Percentiles rank a stretch among this genome's conserved stretches.
Evolutionary conservation across 2,329 filamentous ascomycete genomes (phyloP).

Genomic region (Calonectria crousiana): DNA sequence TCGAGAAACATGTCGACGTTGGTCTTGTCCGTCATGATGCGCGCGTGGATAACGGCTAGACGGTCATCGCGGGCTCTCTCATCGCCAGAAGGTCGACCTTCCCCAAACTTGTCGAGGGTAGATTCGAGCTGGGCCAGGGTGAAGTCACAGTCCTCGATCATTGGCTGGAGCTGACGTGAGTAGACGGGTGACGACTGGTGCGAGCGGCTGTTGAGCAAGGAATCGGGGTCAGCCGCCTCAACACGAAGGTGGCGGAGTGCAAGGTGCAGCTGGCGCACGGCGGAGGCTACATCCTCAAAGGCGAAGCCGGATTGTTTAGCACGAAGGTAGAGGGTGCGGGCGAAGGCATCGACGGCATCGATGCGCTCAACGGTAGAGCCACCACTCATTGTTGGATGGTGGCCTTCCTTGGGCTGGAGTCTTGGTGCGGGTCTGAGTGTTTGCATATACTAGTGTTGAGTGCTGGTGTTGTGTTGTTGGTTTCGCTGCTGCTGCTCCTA

Average conservation of each 20-base stretch:
- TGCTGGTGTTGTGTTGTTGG: neutral
- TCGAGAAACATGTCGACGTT: conserved; percentile 69
- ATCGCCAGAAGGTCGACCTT: conserved; percentile 41
- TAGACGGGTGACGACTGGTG: conserved; percentile 55
- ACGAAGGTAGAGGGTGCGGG: conserved; percentile 67
- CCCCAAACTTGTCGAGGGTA: conserved; percentile 62
- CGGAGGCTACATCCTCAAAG: conserved; percentile 62
- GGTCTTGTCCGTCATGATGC: conserved; percentile 64
- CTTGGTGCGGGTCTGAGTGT: neutral
- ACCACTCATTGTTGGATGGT: conserved; percentile 45
- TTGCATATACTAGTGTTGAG: neutral
- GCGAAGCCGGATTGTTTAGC: conserved; percentile 59
- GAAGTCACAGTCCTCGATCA: conserved; percentile 68
- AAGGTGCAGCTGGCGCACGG: conserved; percentile 66
- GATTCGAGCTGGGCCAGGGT: conserved; percentile 67
- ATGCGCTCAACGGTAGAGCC: conserved; percentile 58
- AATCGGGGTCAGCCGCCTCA: conserved; percentile 69
- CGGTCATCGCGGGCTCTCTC: conserved; percentile 51
- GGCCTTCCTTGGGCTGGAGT: neutral
- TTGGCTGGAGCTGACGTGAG: conserved; percentile 61
- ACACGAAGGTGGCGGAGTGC: conserved; percentile 69
- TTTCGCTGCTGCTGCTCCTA: neutral
- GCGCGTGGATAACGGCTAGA: conserved; percentile 57
- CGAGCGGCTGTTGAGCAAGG: conserved; percentile 60
- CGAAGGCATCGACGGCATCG: conserved; percentile 67